Conservation (phyloP, 2,329 filamentous ascomycete genomes). For the Beauveria medogensis region DNA sequence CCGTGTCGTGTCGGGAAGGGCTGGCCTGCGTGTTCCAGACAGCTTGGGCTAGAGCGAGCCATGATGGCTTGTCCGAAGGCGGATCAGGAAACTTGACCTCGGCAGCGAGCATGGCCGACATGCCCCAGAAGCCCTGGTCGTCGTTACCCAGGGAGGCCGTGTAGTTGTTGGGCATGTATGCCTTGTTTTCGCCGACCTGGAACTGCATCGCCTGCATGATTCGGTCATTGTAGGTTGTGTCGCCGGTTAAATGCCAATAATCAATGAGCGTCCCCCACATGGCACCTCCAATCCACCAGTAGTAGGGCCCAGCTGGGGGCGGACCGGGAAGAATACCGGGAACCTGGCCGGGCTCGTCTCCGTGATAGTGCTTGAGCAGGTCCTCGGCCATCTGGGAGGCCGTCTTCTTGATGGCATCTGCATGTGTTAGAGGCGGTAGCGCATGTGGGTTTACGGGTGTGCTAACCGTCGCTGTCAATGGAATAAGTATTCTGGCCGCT, state of each 20-base stretch:
- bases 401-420: constrained; percentile 31
- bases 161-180: constrained; percentile 49
- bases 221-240: constrained; percentile 47
- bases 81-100: constrained; percentile 51
- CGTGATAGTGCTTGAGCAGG: constrained; percentile 38
- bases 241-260: constrained; percentile 56
- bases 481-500: constrained; percentile 3
- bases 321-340: constrained; percentile 42
- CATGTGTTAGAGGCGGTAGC: background rate
- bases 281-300: constrained; percentile 60
- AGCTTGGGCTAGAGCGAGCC: constrained; percentile 51
- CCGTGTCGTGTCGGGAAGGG: constrained; percentile 49
- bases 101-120: constrained; percentile 54
- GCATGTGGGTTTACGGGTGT: background rate
- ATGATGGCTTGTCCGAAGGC: constrained; percentile 38
- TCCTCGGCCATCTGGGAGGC: constrained; percentile 35
- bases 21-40: constrained; percentile 53
- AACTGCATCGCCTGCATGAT: constrained; percentile 43
- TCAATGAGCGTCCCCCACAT: constrained; percentile 57
- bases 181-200: constrained; percentile 42
- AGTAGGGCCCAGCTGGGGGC: constrained; percentile 40
- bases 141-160: constrained; percentile 51
- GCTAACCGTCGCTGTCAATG: constrained; percentile 13
- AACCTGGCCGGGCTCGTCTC: constrained; percentile 34
- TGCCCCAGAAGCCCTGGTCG: constrained; percentile 60